Base-by-base conservation (phyloP, 2,329 filamentous ascomycete genomes). In the Metarhizium sp. region DNA sequence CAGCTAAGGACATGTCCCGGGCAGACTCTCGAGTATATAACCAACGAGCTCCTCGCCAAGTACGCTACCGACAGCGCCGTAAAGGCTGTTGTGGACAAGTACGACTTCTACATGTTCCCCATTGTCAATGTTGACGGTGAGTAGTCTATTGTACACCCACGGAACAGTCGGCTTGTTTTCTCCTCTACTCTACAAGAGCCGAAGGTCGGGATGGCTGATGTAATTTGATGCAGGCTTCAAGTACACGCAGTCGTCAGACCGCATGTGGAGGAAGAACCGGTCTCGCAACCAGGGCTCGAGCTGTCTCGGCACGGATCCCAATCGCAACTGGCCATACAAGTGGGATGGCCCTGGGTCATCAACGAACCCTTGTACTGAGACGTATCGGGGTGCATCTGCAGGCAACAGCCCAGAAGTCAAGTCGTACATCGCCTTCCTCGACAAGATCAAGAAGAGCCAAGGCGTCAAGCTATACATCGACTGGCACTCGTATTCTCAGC, bases 81-180 rank as follows among this genome's bases (percentile, higher is more conserved):
- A 43, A 72, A 66, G 43, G 63, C 67, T 1, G 75, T 80, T 53
- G 73, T 86, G 29, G 75, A 86, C 66, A 79, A 74, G 55, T 85
- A 83, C 63, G 85, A 88, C 68, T 84, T 84, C 60, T 86, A 84
- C 66, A 76, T 87, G 60, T 75, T 85, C 58, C 82, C 82, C 3
- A 69, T 85, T 29, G 80, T 82, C 16, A 85, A 86, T 63, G 80
- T 81, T 0, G 82, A 85, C 55, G 80, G 77, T 78, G 63, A 62
- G 70, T 40, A 4, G 16, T 49, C 45, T 16, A 4, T 2, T 4
- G 10, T 25, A 25, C 25, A 25, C 25, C 4, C 20, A 16, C 18
- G 25, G 25, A 20, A 10, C 18, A 11, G 3, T 20, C 11, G 6
- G 2, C 40, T 8, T 6, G 42, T 16, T 18, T 4, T 18, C 42